Evolutionary conservation across 441 rosid species (phyloP).

Genomic region (Eutrema salsugineum): DNA sequence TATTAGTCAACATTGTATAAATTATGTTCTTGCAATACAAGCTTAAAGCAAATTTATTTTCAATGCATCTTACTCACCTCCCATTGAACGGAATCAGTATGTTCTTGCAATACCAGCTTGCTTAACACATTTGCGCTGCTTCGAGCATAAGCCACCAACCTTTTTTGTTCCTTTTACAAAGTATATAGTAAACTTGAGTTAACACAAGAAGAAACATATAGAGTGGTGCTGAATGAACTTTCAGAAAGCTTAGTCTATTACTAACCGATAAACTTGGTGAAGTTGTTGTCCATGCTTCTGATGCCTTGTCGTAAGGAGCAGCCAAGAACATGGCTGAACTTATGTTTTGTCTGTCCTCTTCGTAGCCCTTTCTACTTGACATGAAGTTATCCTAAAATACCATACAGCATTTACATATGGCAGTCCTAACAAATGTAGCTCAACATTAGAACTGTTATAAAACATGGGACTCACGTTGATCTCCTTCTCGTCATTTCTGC

Average conservation of each 20-base stretch:
- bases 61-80: constrained; percentile 54
- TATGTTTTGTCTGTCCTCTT: constrained; percentile 44
- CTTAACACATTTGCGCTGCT: constrained; percentile 81
- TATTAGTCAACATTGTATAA: neutral
- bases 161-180: constrained; percentile 65
- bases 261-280: constrained; percentile 72
- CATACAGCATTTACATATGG: neutral
- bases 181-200: neutral
- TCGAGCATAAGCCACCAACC: constrained; percentile 87
- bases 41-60: neutral
- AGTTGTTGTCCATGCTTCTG: constrained; percentile 84
- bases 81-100: constrained; percentile 63
- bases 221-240: neutral
- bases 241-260: constrained; percentile 15
- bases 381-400: constrained; percentile 60
- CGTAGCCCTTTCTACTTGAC: constrained; percentile 62
- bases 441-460: neutral
- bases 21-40: neutral
- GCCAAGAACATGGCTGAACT: constrained; percentile 82
- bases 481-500: constrained; percentile 64
- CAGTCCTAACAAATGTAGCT: neutral
- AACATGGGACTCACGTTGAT: constrained; percentile 53
- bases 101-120: constrained; percentile 57
- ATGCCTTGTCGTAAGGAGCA: constrained; percentile 85
- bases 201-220: neutral